These are phyloP conservation scores for Serendipita sp. DNA, from an alignment of 768 basidiomycete species.

Conservation along the genomic window DNA sequence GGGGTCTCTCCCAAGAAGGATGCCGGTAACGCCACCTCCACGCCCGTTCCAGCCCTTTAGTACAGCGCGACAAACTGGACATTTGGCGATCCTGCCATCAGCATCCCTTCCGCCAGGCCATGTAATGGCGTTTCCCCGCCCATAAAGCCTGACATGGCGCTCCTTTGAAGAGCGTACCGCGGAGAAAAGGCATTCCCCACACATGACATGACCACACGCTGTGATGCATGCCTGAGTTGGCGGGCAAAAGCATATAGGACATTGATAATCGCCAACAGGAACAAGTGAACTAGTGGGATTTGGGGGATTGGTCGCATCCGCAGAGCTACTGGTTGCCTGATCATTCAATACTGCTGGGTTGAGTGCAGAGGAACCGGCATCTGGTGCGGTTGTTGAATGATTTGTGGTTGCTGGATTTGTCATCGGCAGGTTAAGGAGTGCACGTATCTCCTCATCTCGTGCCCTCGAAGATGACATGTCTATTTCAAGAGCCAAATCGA, in stretches of 20 bases:
- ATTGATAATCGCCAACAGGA: slow-evolving; percentile 45
- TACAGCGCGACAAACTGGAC: slow-evolving; percentile 52
- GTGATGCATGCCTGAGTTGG: slow-evolving; percentile 63
- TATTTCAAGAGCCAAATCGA: no score
- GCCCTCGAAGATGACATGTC: background rate
- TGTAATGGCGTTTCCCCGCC: slow-evolving; percentile 13
- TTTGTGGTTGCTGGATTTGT: background rate
- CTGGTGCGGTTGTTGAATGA: background rate
- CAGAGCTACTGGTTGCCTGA: background rate
- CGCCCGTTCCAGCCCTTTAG: slow-evolving; percentile 57
- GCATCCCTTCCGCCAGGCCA: slow-evolving; percentile 7
- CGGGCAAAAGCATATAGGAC: slow-evolving; percentile 65
- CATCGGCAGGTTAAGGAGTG: background rate
- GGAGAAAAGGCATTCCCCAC: slow-evolving; percentile 58
- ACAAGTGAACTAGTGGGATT: slow-evolving; percentile 1
- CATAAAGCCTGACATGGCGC: slow-evolving; percentile 16
- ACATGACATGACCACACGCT: slow-evolving; percentile 66
- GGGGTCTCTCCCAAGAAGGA: slow-evolving; percentile 13
- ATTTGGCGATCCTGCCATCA: slow-evolving; percentile 22
- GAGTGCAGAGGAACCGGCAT: background rate
- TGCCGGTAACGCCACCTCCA: slow-evolving; percentile 50
- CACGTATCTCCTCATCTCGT: background rate
- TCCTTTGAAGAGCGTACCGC: slow-evolving; percentile 48
- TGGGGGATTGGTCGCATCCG: background rate
- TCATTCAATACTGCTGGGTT: background rate